phyloP scores from a whole-genome alignment of 2,329 filamentous ascomycete species.

The Epichloe aotearoae region DNA sequence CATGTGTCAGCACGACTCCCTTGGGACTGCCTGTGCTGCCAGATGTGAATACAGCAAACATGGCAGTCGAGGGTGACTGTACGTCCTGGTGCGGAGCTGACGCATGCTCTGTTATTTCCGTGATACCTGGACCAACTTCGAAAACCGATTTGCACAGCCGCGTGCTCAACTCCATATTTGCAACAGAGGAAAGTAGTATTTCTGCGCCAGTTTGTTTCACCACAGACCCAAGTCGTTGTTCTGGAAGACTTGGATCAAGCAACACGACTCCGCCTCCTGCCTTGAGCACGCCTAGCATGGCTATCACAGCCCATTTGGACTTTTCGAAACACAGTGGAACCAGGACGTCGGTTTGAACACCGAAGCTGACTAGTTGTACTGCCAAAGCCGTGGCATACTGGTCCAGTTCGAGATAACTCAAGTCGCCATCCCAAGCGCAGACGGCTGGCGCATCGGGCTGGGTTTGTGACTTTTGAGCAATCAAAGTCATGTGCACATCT shows the following conservation, averaged over 20 bases:
- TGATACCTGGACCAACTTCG: too few species aligned
- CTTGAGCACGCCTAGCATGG: slow-evolving; percentile 34
- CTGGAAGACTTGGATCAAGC: slow-evolving; percentile 33
- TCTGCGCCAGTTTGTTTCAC: slow-evolving; percentile 21
- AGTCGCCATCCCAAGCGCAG: slow-evolving; percentile 35
- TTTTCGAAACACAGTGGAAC: slow-evolving; percentile 40
- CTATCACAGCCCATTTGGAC: slow-evolving; percentile 31
- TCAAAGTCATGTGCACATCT: slow-evolving; percentile 35
- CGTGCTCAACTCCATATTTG: background rate
- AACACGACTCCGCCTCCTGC: slow-evolving; percentile 34
- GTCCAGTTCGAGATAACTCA: slow-evolving; percentile 33
- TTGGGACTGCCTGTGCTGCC: background rate
- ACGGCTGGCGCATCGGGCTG: slow-evolving; percentile 28
- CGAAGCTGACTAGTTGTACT: slow-evolving; percentile 22
- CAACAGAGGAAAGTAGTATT: background rate
- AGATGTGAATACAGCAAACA: background rate
- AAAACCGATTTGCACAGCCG: too few species aligned
- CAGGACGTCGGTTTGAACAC: slow-evolving; percentile 15
- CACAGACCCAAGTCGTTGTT: slow-evolving; percentile 30
- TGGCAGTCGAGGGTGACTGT: background rate
- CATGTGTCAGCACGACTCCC: background rate
- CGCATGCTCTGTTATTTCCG: too few species aligned
- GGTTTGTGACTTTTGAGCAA: slow-evolving; percentile 23
- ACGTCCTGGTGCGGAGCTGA: too few species aligned
- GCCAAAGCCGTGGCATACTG: slow-evolving; percentile 28